Evolutionary conservation across 1,139 yeast species (phyloP).

Genomic region (Taiozyma sp.): DNA sequence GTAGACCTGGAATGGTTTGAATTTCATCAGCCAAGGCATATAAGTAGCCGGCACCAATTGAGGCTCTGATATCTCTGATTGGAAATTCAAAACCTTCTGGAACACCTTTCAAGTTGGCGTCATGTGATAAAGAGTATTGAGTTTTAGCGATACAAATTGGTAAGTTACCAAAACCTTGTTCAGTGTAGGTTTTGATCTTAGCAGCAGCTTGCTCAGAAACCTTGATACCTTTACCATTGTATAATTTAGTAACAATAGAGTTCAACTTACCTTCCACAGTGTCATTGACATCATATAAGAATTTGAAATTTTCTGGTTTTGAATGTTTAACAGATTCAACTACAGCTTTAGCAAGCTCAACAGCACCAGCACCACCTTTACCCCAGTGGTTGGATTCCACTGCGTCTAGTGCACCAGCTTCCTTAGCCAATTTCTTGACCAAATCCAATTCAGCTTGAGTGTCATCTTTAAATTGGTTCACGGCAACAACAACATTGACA

Average conservation of each 20-base stretch:
- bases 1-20: constrained; percentile 80
- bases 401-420: constrained; percentile 75
- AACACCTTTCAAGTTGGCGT: constrained; percentile 76
- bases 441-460: constrained; percentile 61
- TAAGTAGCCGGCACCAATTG: constrained; percentile 80
- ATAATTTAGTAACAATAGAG: constrained; percentile 68
- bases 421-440: constrained; percentile 56
- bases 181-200: constrained; percentile 61
- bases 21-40: constrained; percentile 82
- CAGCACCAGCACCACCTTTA: constrained; percentile 74
- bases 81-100: constrained; percentile 79
- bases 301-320: constrained; percentile 40
- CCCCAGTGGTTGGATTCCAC: constrained; percentile 80
- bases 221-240: constrained; percentile 69
- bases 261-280: constrained; percentile 59
- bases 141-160: constrained; percentile 85
- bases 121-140: constrained; percentile 78
- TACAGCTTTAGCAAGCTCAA: constrained; percentile 65
- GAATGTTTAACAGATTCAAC: constrained; percentile 47
- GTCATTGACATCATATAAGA: constrained; percentile 56
- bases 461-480: constrained; percentile 71
- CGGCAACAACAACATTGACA: constrained; percentile 76
- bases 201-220: constrained; percentile 61
- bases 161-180: constrained; percentile 68
- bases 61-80: constrained; percentile 73